Percentiles rank a stretch among this genome's conserved stretches.
These are phyloP conservation scores for Triglochin maritima DNA, from an alignment of 106 monocot species.

Conservation along the genomic window DNA sequence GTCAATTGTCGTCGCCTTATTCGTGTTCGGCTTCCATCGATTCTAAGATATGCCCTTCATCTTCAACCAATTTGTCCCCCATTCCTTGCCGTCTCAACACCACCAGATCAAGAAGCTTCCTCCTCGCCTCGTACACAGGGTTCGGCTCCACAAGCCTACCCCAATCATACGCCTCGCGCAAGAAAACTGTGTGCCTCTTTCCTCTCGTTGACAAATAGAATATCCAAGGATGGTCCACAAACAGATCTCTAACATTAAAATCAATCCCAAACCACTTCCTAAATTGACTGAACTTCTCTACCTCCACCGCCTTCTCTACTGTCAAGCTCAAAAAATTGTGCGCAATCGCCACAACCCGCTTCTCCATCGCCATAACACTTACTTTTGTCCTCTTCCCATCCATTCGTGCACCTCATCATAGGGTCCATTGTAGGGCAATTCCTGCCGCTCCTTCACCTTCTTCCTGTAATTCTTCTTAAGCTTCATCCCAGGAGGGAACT, in stretches of 20 bases:
- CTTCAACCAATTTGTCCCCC: neutral
- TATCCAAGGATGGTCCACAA: conserved; percentile 89
- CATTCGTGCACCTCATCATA: conserved; percentile 24
- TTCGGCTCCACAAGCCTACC: conserved; percentile 66
- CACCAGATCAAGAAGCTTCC: conserved; percentile 51
- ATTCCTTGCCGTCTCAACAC: conserved; percentile 41
- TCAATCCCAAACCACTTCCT: conserved; percentile 71
- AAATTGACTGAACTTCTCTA: conserved; percentile 92
- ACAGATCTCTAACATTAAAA: conserved; percentile 71
- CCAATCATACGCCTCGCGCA: conserved; percentile 61
- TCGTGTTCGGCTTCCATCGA: neutral
- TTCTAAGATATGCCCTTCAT: neutral
- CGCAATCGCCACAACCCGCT: conserved; percentile 69
- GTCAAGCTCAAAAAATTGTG: conserved; percentile 92
- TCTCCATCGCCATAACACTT: conserved; percentile 39
- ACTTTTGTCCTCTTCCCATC: conserved; percentile 19
- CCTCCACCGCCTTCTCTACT: conserved; percentile 93
- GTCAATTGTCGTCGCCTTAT: neutral
- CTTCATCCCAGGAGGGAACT: conserved; percentile 73
- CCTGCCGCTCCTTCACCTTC: conserved; percentile 71
- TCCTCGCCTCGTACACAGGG: conserved; percentile 60
- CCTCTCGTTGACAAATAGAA: conserved; percentile 87
- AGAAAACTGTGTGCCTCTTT: conserved; percentile 76
- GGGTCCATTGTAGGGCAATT: conserved; percentile 52
- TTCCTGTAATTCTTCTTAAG: conserved; percentile 50